Percentiles rank a stretch among this genome's conserved stretches.
Conservation (phyloP, 2,329 filamentous ascomycete species). For the Pseudogymnoascus verrucosus region DNA sequence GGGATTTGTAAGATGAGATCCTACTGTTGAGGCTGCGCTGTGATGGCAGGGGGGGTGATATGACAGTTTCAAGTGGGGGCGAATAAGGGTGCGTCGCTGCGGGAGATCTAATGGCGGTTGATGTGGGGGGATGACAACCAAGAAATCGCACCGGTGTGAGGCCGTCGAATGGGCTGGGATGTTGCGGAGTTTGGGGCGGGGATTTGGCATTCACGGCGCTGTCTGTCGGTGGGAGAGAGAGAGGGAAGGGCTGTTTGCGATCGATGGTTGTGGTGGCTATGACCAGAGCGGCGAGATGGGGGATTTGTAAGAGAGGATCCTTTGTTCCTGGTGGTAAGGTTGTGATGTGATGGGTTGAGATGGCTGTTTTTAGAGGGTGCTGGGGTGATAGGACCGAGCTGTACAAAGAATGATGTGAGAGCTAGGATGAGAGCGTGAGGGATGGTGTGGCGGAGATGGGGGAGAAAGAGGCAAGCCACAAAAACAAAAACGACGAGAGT, state of each 20-base stretch:
- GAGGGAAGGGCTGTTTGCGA: neutral
- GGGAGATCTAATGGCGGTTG: too few relatives aligned
- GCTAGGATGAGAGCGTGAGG: neutral
- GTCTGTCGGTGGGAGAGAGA: neutral
- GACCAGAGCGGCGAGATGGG: neutral
- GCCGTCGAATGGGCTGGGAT: neutral
- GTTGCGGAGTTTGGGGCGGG: neutral
- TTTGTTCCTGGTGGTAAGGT: neutral
- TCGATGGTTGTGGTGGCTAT: neutral
- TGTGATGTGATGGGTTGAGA: constrained; percentile 2
- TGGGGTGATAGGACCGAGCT: neutral
- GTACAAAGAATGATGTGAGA: neutral
- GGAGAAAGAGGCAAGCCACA: constrained; percentile 1
- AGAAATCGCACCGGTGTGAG: neutral
- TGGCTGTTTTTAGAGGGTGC: neutral
- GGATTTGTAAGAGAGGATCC: neutral
- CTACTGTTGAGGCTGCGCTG: too few relatives aligned
- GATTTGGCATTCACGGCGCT: neutral
- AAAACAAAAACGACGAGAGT: neutral
- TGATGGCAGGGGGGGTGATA: too few relatives aligned
- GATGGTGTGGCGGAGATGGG: neutral
- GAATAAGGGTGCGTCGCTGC: too few relatives aligned
- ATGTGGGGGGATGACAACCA: neutral
- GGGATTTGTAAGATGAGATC: too few relatives aligned
- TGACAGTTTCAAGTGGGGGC: too few relatives aligned